These are phyloP conservation scores for Fusarium agapanthi DNA, from an alignment of 2,329 filamentous ascomycete genomes.

Conservation along the genomic window DNA sequence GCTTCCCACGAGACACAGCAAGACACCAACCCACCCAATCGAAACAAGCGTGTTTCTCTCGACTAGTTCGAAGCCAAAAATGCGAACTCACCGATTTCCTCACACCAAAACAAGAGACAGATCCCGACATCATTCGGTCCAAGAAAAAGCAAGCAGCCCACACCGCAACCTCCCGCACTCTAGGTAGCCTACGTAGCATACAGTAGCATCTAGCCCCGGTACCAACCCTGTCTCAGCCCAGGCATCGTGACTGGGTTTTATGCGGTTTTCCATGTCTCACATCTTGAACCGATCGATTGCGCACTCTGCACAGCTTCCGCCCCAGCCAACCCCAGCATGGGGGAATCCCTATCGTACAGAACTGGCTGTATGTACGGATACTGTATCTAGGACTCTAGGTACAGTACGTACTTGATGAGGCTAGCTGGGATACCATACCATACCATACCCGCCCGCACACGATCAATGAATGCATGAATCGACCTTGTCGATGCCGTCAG, in stretches of 20 bases:
- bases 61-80: conserved; percentile 36
- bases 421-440: conserved; percentile 1
- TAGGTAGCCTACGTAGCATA: conserved; percentile 3
- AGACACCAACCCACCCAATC: conserved; percentile 31
- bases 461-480: not conserved
- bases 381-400: not conserved
- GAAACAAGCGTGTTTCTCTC: conserved; percentile 30
- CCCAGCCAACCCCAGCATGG: conserved; percentile 7
- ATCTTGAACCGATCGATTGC: conserved; percentile 39
- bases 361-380: not conserved
- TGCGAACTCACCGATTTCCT: conserved; percentile 21
- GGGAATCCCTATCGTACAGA: conserved; percentile 11
- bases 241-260: conserved; percentile 35
- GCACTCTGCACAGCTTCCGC: conserved; percentile 34
- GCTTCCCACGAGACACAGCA: conserved; percentile 34
- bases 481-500: conserved; percentile 23
- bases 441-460: not conserved
- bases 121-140: conserved; percentile 34
- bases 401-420: conserved; percentile 7
- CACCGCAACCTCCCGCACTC: conserved; percentile 30
- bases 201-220: conserved; percentile 2
- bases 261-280: conserved; percentile 38
- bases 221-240: conserved; percentile 28
- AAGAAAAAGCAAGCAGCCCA: conserved; percentile 30
- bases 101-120: conserved; percentile 8